phyloP scores from a whole-genome alignment of 2,329 filamentous ascomycete genomes.

The Ambrosiella beaveri region DNA sequence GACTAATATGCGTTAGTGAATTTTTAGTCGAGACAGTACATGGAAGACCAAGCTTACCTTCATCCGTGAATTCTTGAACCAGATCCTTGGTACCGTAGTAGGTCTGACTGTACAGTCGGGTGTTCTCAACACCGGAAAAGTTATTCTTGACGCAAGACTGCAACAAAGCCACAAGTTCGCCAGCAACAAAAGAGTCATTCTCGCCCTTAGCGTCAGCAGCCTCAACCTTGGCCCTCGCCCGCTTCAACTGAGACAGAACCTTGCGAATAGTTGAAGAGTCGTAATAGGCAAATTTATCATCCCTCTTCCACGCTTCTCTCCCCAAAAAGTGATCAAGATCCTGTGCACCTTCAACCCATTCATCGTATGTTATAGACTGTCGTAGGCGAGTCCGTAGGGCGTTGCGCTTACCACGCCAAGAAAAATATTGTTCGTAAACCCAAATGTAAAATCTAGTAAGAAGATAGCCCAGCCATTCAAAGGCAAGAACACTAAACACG shows the following conservation, averaged over 20 bases:
- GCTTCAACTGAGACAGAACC: slow-evolving; percentile 59
- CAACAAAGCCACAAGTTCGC: slow-evolving; percentile 55
- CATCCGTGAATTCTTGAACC: slow-evolving; percentile 78
- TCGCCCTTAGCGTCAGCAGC: slow-evolving; percentile 22
- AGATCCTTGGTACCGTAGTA: slow-evolving; percentile 96
- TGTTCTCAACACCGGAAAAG: slow-evolving; percentile 87
- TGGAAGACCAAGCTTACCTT: slow-evolving; percentile 32
- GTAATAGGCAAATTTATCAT: slow-evolving; percentile 69
- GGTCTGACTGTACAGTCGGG: slow-evolving; percentile 87
- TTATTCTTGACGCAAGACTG: slow-evolving; percentile 96
- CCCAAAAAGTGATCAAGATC: slow-evolving; percentile 67
- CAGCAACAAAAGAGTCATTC: slow-evolving; percentile 22
- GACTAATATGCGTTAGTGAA: slow-evolving; percentile 6
- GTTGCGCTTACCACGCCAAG: slow-evolving; percentile 71
- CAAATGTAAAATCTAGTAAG: slow-evolving; percentile 78
- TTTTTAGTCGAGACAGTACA: neutral
- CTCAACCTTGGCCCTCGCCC: slow-evolving; percentile 43
- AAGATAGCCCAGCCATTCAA: slow-evolving; percentile 44
- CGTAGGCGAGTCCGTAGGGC: slow-evolving; percentile 53
- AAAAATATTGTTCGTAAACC: slow-evolving; percentile 77
- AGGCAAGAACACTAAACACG: slow-evolving; percentile 14
- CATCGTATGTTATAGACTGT: slow-evolving; percentile 53
- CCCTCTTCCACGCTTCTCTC: slow-evolving; percentile 63
- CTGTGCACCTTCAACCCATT: slow-evolving; percentile 69
- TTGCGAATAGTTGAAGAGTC: slow-evolving; percentile 67